A percentile compares a stretch with the other conserved stretches of the same genome.
These are phyloP conservation scores for Isochrysis galbana DNA, from an alignment of 78 protist species.

Conservation along the genomic window DNA sequence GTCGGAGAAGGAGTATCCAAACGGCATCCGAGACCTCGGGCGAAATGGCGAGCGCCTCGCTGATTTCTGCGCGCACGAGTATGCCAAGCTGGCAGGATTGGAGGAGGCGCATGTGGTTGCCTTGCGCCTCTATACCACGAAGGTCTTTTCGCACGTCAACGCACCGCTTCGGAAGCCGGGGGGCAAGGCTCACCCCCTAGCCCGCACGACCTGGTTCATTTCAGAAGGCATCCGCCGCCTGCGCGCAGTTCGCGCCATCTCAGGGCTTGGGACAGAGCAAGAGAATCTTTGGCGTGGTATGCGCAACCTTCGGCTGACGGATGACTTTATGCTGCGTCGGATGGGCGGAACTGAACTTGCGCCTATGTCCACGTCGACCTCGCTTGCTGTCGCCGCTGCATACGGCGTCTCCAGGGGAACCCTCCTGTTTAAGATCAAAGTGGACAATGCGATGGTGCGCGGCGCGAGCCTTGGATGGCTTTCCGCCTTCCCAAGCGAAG, in stretches of 20 bases:
- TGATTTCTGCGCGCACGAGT: background rate
- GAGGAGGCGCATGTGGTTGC: background rate
- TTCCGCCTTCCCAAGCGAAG: background rate
- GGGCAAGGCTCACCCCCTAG: background rate
- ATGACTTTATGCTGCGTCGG: background rate
- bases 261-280: background rate
- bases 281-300: background rate
- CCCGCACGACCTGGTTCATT: background rate
- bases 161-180: constrained; percentile 15
- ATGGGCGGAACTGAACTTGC: constrained; percentile 20
- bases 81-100: background rate
- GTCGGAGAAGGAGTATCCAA: constrained; percentile 11
- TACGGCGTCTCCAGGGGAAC: background rate
- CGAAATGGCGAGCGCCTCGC: background rate
- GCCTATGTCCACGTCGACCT: constrained; percentile 15
- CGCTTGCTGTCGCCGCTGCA: background rate
- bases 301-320: background rate
- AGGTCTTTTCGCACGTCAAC: background rate
- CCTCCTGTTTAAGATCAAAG: background rate
- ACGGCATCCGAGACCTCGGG: constrained; percentile 28
- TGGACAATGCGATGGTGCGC: background rate
- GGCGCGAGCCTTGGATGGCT: background rate
- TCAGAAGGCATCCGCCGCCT: background rate
- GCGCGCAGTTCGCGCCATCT: background rate
- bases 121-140: constrained; percentile 18